These are phyloP conservation scores for Xylaria sp. DNA, from an alignment of 495 filamentous ascomycete genomes.

Conservation along the genomic window DNA sequence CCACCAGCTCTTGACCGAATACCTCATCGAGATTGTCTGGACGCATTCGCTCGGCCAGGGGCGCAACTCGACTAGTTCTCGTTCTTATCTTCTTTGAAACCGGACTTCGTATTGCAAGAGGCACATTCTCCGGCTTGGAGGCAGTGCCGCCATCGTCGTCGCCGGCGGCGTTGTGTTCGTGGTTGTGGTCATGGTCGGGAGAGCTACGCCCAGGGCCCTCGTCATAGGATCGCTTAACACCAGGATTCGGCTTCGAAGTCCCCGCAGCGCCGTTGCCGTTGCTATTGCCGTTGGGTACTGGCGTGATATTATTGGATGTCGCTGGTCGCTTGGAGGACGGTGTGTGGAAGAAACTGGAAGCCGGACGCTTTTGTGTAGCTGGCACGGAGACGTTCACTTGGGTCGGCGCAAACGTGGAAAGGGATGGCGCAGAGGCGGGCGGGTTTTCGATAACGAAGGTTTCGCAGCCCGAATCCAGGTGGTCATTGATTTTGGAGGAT, in stretches of 20 bases:
- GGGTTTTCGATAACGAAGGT: conserved; percentile 59
- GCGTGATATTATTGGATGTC: conserved; percentile 35
- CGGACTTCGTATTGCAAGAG: conserved; percentile 35
- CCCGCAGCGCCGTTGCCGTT: conserved; percentile 38
- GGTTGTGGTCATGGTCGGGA: too few species aligned
- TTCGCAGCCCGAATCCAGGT: conserved; percentile 87
- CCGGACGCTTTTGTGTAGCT: conserved; percentile 56
- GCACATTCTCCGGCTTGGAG: conserved; percentile 30
- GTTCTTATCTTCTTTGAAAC: conserved; percentile 63
- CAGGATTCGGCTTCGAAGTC: conserved; percentile 32
- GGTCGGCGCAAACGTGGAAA: conserved; percentile 34
- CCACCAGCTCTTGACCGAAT: conserved; percentile 90
- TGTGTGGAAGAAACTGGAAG: conserved; percentile 81
- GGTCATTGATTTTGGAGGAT: conserved; percentile 80
- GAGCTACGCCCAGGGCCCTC: conserved; percentile 49
- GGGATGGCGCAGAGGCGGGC: conserved; percentile 31
- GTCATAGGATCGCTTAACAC: conserved; percentile 54
- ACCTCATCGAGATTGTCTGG: conserved; percentile 84
- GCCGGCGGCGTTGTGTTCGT: conserved; percentile 30
- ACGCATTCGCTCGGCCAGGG: conserved; percentile 93
- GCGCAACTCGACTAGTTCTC: conserved; percentile 75
- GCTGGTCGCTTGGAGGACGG: conserved; percentile 63
- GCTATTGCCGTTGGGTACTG: conserved; percentile 39
- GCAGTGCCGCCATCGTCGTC: conserved; percentile 28
- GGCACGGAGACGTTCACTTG: conserved; percentile 55